Evolutionary conservation across 345 rosid species (phyloP), one percentile per base, ranked within the genome.

Genomic region (Hibiscus mutabilis): DNA sequence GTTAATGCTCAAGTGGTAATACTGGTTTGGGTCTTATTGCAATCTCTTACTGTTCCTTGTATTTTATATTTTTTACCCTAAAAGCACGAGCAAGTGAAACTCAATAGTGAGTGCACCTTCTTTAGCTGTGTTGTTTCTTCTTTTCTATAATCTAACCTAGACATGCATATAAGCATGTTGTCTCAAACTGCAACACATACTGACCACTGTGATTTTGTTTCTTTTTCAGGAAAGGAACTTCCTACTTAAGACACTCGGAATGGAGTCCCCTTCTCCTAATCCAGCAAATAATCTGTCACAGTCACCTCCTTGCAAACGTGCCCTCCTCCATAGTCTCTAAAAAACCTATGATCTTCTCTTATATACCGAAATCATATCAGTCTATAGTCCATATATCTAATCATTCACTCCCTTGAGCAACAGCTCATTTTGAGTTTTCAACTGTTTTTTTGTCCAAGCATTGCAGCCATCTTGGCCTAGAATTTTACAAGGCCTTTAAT

Each of bases 301-400:
- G 74, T 93, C 96, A 75, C 98, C 98, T 3, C 83, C 90, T 76
- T 94, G 98, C 95, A 91, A 87, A 90, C 79, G 98, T 79, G 95
- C 88, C 79, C 97, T 94, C 75, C 97, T 94, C 42, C 94, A 87
- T 71, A 91, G 96, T 79, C 86, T 94, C 79, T 94, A 71, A 86
- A 60, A 62, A 66, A 70, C 71, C 73, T 73, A 60, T 77, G 72
- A 79, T 65, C 76, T 61, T 75, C 78, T 79, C 78, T 70, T 75
- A 60, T 59, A 65, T 49, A 75, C 68, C 66, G 55, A 72, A 74
- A 53, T 40, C 63, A 56, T 56, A 63, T 49, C 56, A 58, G 72
- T 57, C 76, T 65, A 79, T 76, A 70, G 72, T 82, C 49, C 53
- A 5, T 65, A 35, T 55, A 77, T 59, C 69, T 62, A 68, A 62